phyloP scores from a whole-genome alignment of 768 basidiomycete genomes.

The Tulasnella sp. region DNA sequence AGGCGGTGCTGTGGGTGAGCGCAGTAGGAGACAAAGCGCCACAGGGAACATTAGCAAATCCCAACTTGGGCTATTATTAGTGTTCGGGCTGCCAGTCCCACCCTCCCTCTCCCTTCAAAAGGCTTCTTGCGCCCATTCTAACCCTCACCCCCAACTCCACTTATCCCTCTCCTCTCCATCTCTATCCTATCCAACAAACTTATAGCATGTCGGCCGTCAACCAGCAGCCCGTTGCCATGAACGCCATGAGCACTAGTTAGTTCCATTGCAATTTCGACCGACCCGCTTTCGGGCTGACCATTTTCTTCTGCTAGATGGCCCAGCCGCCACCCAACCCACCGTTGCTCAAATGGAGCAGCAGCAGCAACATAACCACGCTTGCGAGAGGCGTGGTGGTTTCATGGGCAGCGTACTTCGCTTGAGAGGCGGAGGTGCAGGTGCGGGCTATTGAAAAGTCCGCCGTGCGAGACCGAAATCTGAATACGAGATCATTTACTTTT shows the following conservation, averaged over 20 bases:
- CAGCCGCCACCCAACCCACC: neutral
- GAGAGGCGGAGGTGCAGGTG: slow-evolving; percentile 17
- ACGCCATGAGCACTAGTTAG: slow-evolving; percentile 7
- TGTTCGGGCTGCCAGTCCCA: neutral
- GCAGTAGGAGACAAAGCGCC: neutral
- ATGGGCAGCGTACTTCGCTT: slow-evolving; percentile 14
- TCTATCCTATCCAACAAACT: neutral
- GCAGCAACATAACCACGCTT: neutral
- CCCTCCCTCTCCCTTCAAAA: neutral
- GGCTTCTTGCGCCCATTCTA: neutral
- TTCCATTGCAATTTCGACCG: neutral
- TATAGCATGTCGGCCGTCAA: slow-evolving; percentile 3
- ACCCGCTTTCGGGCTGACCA: neutral
- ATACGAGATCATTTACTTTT: too few relatives aligned
- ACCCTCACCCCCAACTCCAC: neutral
- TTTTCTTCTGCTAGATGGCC: neutral
- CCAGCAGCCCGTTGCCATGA: slow-evolving; percentile 18
- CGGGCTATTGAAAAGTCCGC: neutral
- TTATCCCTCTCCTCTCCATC: neutral
- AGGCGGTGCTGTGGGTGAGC: neutral
- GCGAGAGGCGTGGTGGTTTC: neutral
- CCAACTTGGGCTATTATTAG: neutral
- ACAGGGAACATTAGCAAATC: neutral
- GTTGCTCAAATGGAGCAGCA: slow-evolving; percentile 8
- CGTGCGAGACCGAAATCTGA: neutral